phyloP scores from a whole-genome alignment of 306 rosid species.

The Ormosia semicastrata region DNA sequence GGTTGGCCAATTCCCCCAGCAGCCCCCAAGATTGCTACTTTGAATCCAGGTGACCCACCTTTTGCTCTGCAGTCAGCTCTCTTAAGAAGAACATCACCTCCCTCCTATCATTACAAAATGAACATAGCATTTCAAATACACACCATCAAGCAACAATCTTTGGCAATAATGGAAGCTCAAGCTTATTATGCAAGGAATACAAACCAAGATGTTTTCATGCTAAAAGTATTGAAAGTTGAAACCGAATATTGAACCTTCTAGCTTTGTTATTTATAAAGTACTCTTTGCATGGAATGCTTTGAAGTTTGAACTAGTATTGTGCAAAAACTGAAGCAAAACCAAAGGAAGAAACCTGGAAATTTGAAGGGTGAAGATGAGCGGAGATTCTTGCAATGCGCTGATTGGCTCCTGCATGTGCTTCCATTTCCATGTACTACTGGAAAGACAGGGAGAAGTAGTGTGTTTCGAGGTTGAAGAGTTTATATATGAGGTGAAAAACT shows the following conservation, averaged over 20 bases:
- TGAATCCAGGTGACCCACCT: slow-evolving; percentile 90
- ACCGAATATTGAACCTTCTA: neutral
- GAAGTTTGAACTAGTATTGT: neutral
- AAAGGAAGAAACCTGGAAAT: slow-evolving; percentile 49
- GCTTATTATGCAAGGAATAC: neutral
- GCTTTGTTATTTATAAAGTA: neutral
- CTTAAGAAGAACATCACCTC: slow-evolving; percentile 34
- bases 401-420: slow-evolving; percentile 39
- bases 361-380: slow-evolving; percentile 73
- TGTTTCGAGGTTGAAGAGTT: neutral
- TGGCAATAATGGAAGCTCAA: neutral
- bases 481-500: neutral
- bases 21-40: slow-evolving; percentile 90
- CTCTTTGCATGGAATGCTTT: neutral
- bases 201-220: neutral
- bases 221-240: neutral
- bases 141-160: neutral
- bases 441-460: neutral
- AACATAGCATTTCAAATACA: slow-evolving; percentile 6
- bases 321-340: neutral
- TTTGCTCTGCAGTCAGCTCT: slow-evolving; percentile 62
- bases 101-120: slow-evolving; percentile 29
- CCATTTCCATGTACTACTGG: slow-evolving; percentile 33
- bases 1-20: slow-evolving; percentile 98
- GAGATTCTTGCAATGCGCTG: slow-evolving; percentile 68